Evolutionary conservation across 164 flowering plant genomes (phyloP), one percentile per base, ranked within the genome.

Genomic region (Paratinospora sagittata): DNA sequence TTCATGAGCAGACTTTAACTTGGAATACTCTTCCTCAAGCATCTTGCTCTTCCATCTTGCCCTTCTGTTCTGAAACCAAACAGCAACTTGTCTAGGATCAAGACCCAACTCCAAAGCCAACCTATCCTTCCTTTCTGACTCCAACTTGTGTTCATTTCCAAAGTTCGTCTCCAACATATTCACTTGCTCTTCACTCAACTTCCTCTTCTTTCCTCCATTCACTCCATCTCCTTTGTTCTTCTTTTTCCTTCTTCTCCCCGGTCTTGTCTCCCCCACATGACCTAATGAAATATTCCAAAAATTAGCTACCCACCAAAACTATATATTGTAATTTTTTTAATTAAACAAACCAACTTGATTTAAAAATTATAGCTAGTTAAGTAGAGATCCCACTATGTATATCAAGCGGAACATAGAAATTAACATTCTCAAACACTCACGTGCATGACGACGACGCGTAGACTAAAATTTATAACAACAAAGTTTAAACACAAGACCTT

Each of bases 61-160:
- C 66, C 96, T 68, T 21, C 91, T 63, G 81, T 90, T 90, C 71
- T 90, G 96, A 61, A 90, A 90, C 96, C 96, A 90, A 3, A 90
- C 88, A 0, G 96, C 92, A 1, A 90, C 96, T 36, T 90, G 96
- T 16, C 90, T 78, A 0, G 92, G 92, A 43, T 90, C 91, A 4
- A 90, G 76, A 0, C 91, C 91, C 9, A 90, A 79, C 76, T 90
- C 89, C 3, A 78, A 57, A 16, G 96, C 96, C 2, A 90, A 75
- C 76, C 74, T 65, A 55, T 85, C 90, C 71, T 90, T 90, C 49
- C 90, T 82, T 71, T 84, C 87, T 0, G 91, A 79, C 76, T 88
- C 92, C 70, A 90, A 73, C 66, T 88, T 90, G 27, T 88, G 92
- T 64, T 90, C 89, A 58, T 58, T 74, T 0, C 79, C 91, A 47